phyloP scores from a whole-genome alignment of 768 basidiomycete genomes.

The Agaricus blazei region DNA sequence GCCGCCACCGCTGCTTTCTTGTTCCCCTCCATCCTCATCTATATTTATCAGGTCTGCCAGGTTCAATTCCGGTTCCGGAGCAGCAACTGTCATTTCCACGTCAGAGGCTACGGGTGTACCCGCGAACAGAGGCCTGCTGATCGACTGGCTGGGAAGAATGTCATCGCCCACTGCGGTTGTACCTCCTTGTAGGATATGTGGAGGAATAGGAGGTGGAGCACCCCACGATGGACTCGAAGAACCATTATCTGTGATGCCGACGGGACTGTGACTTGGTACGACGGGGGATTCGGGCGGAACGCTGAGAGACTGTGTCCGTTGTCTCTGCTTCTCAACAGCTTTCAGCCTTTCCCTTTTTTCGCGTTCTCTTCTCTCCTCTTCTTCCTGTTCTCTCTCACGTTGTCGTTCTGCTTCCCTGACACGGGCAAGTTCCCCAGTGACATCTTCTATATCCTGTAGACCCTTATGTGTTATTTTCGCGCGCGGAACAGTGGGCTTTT shows the following conservation, averaged over 20 bases:
- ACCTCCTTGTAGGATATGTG: conserved; percentile 32
- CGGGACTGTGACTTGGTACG: conserved; percentile 33
- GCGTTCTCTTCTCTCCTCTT: conserved; percentile 64
- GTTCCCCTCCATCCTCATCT: conserved; percentile 51
- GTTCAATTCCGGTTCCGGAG: conserved; percentile 59
- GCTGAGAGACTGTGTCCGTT: conserved; percentile 54
- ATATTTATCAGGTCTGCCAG: conserved; percentile 75
- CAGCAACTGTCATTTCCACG: conserved; percentile 6
- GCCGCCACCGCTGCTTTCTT: conserved; percentile 19
- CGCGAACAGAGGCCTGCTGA: conserved; percentile 23
- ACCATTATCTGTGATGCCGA: conserved; percentile 13
- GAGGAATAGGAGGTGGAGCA: conserved; percentile 52
- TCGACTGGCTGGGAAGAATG: conserved; percentile 11
- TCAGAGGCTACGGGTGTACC: conserved; percentile 32
- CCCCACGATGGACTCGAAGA: conserved; percentile 43
- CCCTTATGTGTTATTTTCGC: conserved; percentile 92
- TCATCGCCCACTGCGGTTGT: conserved; percentile 14
- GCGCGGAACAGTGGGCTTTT: conserved; percentile 60
- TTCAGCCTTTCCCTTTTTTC: conserved; percentile 63
- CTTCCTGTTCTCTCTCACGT: conserved; percentile 57
- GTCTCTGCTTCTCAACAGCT: conserved; percentile 32
- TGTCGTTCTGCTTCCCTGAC: conserved; percentile 51
- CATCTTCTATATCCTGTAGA: conserved; percentile 82
- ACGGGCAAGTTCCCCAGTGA: conserved; percentile 42
- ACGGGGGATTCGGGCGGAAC: conserved; percentile 71